Evolutionary conservation across 306 rosid genomes (phyloP), one percentile per base, ranked within the genome.

Genomic region (Cucurbita pepo): DNA sequence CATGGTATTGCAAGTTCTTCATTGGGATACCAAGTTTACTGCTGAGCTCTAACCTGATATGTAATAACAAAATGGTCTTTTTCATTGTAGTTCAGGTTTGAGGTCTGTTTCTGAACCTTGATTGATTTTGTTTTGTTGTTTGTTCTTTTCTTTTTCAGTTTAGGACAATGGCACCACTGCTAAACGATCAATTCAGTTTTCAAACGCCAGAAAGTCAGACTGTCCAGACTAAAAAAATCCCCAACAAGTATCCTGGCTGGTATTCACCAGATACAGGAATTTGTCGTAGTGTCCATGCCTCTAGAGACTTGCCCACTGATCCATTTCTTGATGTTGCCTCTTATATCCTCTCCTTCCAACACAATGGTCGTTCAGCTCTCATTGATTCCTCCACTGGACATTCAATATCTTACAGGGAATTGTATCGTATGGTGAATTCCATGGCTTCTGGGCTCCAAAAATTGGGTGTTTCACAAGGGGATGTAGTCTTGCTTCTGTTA

Each of bases 271-370:
- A 84, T 47, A 74, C 90, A 0, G 97, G 97, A 54, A 83, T 87
- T 63, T 90, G 84, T 75, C 25, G 2, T 6, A 88, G 97, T 80
- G 85, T 52, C 53, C 82, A 87, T 73, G 50, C 82, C n/a, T 56
- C 73, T 0, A 14, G 81, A 38, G 36, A 77, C 18, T 84, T 93
- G 72, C 97, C 96, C 19, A 37, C 72, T 0, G 82, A 88, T 85
- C 93, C 89, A 57, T 84, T 86, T 84, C 83, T 86, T 40, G 98
- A 90, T 50, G 66, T 80, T 58, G 97, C 87, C 67, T 87, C 97
- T 30, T 85, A 82, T 84, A 41, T 90, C 47, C 84, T 93, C 65
- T 88, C 96, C 36, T 72, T 77, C 74, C 80, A 45, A 34, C 96
- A 84, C 41, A 41, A 72, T 82, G 97, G 91, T 72, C 86, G 61